Percentiles rank a stretch among this genome's conserved stretches.
Conservation (phyloP, 257 asterid species). For the Ilex aquifolium region DNA sequence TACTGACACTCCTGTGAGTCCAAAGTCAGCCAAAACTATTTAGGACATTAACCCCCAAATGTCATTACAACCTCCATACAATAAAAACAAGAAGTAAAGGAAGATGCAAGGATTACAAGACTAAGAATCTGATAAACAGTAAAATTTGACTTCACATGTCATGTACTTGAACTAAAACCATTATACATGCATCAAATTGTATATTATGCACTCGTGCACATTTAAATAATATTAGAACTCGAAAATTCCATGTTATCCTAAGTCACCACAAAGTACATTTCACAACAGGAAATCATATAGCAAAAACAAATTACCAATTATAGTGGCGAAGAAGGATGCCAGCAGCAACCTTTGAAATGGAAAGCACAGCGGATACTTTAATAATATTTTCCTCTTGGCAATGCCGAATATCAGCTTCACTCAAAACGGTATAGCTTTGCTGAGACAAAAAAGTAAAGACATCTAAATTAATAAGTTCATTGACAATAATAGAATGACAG, state of each 20-base stretch:
- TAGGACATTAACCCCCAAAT: neutral
- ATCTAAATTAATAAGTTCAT: slow-evolving; percentile 5
- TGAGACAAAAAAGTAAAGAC: slow-evolving; percentile 21
- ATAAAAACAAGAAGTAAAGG: neutral
- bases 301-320: slow-evolving; percentile 56
- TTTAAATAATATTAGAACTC: neutral
- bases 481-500: neutral
- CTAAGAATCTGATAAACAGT: neutral
- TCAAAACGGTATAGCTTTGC: slow-evolving; percentile 64
- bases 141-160: neutral
- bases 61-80: neutral
- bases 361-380: slow-evolving; percentile 70
- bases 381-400: slow-evolving; percentile 76
- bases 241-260: neutral
- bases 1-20: slow-evolving; percentile 86
- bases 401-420: slow-evolving; percentile 70
- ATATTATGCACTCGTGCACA: neutral
- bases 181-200: neutral
- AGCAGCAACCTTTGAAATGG: slow-evolving; percentile 80
- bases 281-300: slow-evolving; percentile 10
- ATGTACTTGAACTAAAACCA: neutral
- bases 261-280: neutral
- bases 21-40: slow-evolving; percentile 21
- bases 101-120: slow-evolving; percentile 1
- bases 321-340: slow-evolving; percentile 85